Conservation (phyloP, 768 basidiomycete species). For the Amanita subjunquillea region DNA sequence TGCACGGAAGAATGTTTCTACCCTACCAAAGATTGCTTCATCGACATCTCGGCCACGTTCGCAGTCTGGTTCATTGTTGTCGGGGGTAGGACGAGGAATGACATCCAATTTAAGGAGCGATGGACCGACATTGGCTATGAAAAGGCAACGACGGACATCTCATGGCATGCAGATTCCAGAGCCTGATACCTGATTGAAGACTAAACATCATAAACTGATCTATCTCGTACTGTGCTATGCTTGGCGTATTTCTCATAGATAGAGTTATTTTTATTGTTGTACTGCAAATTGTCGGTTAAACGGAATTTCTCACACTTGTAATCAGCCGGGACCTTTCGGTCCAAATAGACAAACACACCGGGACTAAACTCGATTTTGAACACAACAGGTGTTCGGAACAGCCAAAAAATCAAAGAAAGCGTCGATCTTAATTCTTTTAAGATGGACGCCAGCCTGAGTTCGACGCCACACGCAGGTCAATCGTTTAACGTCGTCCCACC, state of each 20-base stretch:
- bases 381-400: conserved; percentile 53
- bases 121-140: conserved; percentile 34
- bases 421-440: conserved; percentile 63
- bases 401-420: conserved; percentile 47
- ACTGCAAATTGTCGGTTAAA: not conserved
- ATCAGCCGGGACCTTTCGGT: conserved; percentile 29
- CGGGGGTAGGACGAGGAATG: conserved; percentile 32
- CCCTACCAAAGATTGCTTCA: conserved; percentile 66
- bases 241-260: not conserved
- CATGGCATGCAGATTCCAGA: conserved; percentile 36
- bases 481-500: conserved; percentile 60
- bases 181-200: conserved; percentile 17
- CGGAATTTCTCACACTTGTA: too few relatives aligned
- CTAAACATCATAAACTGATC: not conserved
- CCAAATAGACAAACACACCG: conserved; percentile 29
- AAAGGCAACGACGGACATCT: conserved; percentile 76
- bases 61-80: conserved; percentile 49
- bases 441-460: conserved; percentile 31
- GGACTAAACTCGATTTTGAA: conserved; percentile 72
- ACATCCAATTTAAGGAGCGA: conserved; percentile 17
- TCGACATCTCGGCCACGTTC: conserved; percentile 66
- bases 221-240: not conserved
- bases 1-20: conserved; percentile 52
- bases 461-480: conserved; percentile 37
- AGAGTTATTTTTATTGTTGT: conserved; percentile 7